Conservation (phyloP, 306 rosid species). For the Begonia fuchsioides region DNA sequence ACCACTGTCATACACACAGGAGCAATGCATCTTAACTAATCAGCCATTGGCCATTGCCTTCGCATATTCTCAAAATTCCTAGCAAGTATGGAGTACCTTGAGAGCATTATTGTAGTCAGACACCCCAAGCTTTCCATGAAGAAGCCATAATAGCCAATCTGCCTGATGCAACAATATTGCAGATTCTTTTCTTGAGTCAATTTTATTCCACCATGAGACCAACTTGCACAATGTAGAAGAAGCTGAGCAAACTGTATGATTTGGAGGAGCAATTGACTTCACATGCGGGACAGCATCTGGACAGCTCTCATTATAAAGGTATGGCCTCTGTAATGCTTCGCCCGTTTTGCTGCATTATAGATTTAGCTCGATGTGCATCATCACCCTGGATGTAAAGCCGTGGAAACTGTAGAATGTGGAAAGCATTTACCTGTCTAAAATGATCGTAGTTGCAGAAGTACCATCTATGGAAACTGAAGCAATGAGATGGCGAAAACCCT, state of each 20-base stretch:
- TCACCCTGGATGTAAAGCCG: conserved; percentile 5
- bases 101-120: conserved; percentile 88
- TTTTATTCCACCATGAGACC: conserved; percentile 68
- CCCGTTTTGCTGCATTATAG: conserved; percentile 49
- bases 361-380: conserved; percentile 17
- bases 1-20: too few species aligned
- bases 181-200: conserved; percentile 25
- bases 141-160: conserved; percentile 91
- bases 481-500: conserved; percentile 30
- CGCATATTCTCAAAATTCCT: too few species aligned
- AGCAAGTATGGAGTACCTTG: conserved; percentile 26
- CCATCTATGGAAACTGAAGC: conserved; percentile 81
- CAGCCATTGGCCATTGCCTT: too few species aligned
- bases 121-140: conserved; percentile 79
- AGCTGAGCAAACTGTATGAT: conserved; percentile 81
- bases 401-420: conserved; percentile 1
- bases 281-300: conserved; percentile 62
- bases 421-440: conserved; percentile 52
- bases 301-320: conserved; percentile 71
- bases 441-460: conserved; percentile 85
- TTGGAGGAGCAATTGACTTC: conserved; percentile 72
- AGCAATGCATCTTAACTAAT: too few species aligned
- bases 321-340: conserved; percentile 60
- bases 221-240: conserved; percentile 84
- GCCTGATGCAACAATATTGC: conserved; percentile 84